phyloP scores from a whole-genome alignment of 176 grass and related monocot genomes.

The Triticum dicoccoides region DNA sequence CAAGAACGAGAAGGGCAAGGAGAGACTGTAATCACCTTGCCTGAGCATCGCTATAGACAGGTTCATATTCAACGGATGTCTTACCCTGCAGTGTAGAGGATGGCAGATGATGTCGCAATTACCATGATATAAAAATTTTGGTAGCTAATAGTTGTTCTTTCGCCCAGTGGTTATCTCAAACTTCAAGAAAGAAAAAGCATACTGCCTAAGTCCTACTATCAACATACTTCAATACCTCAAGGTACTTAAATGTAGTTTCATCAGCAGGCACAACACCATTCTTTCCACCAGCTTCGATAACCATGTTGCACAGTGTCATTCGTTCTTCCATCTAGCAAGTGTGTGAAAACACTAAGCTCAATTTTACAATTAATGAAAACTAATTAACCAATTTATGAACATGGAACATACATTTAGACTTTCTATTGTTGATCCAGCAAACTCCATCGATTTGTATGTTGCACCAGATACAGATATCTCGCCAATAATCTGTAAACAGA shows the following conservation, averaged over 20 bases:
- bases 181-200: background rate
- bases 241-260: slow-evolving; percentile 90
- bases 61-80: slow-evolving; percentile 59
- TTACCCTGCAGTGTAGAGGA: slow-evolving; percentile 59
- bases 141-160: slow-evolving; percentile 7
- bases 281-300: slow-evolving; percentile 91
- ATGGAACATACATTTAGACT: slow-evolving; percentile 60
- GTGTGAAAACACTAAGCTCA: slow-evolving; percentile 16
- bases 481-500: slow-evolving; percentile 72
- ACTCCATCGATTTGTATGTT: slow-evolving; percentile 95
- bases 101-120: slow-evolving; percentile 6
- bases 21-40: slow-evolving; percentile 56
- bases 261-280: slow-evolving; percentile 86
- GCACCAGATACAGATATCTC: slow-evolving; percentile 87
- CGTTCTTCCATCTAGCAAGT: slow-evolving; percentile 83
- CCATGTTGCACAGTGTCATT: slow-evolving; percentile 97
- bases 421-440: slow-evolving; percentile 69
- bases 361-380: background rate
- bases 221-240: slow-evolving; percentile 59
- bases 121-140: slow-evolving; percentile 21
- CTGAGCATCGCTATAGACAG: slow-evolving; percentile 77
- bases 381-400: slow-evolving; percentile 9
- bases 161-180: background rate
- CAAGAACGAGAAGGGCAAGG: slow-evolving; percentile 12
- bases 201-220: background rate